phyloP scores from a whole-genome alignment of 208 protist species.

The Leishmania aethiopica region DNA sequence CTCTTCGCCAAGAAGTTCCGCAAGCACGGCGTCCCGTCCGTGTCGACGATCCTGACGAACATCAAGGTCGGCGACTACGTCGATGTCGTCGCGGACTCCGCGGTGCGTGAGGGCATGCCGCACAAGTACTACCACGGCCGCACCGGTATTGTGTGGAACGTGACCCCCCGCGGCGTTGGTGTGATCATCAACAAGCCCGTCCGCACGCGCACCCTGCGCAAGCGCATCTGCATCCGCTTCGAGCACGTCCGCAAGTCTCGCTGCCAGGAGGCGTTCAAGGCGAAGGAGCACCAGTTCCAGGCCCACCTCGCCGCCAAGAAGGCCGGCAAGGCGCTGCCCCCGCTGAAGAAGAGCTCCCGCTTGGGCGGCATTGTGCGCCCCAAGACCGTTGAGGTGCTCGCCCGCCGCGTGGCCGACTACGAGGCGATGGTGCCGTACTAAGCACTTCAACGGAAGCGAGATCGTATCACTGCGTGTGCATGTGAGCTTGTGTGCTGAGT shows the following conservation, averaged over 20 bases:
- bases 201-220: conserved; percentile 97
- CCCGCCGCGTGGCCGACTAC: conserved; percentile 83
- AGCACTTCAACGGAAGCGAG: not conserved
- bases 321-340: conserved; percentile 75
- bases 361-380: conserved; percentile 69
- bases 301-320: conserved; percentile 79
- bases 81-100: conserved; percentile 97
- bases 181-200: conserved; percentile 99
- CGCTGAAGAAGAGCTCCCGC: conserved; percentile 76
- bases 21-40: conserved; percentile 91
- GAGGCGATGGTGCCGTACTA: conserved; percentile 89
- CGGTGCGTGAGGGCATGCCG: conserved; percentile 99
- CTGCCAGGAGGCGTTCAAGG: conserved; percentile 92
- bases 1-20: conserved; percentile 98
- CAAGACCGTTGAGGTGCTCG: conserved; percentile 80
- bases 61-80: conserved; percentile 99
- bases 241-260: conserved; percentile 98
- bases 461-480: not conserved
- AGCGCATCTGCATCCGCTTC: conserved; percentile 99
- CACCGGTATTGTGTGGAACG: conserved; percentile 99
- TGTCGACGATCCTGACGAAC: conserved; percentile 96
- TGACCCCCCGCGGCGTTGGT: conserved; percentile 98
- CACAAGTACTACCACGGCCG: conserved; percentile 99
- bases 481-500: not conserved
- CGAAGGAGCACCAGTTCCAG: conserved; percentile 81